Conservation (phyloP, 352 stramenopile genomes). For the Phytophthora hibernalis region DNA sequence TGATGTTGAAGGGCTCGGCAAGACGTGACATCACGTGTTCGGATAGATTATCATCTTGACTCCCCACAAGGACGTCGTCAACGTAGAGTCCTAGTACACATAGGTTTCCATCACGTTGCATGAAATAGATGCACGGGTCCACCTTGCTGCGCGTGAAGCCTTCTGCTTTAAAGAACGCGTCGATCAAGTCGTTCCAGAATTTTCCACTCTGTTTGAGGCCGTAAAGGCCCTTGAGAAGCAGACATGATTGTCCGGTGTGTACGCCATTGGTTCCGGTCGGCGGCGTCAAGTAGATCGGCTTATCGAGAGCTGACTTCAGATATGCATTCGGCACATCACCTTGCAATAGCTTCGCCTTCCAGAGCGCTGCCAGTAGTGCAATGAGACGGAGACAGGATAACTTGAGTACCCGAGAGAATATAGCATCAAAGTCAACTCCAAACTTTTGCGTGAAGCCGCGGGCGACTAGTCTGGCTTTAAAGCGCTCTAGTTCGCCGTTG, state of each 20-base stretch:
- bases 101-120: background rate
- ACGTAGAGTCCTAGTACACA: constrained; percentile 2
- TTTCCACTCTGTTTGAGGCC: constrained; percentile 9
- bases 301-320: background rate
- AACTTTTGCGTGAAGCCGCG: background rate
- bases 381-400: background rate
- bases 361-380: background rate
- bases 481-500: background rate
- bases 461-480: background rate
- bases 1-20: background rate
- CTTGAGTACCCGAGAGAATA: background rate
- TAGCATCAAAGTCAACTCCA: background rate
- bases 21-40: background rate
- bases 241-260: background rate
- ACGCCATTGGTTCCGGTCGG: background rate
- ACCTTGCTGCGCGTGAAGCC: constrained; percentile 2
- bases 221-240: background rate
- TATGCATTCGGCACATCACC: constrained; percentile 1
- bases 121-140: constrained; percentile 12
- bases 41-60: background rate
- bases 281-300: background rate
- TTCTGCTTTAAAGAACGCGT: background rate
- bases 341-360: background rate
- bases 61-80: background rate
- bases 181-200: constrained; percentile 6